A percentile compares a stretch with the other conserved stretches of the same genome.
These are phyloP conservation scores for Novymonas esmeraldas DNA, from an alignment of 208 protist species.

Conservation along the genomic window DNA sequence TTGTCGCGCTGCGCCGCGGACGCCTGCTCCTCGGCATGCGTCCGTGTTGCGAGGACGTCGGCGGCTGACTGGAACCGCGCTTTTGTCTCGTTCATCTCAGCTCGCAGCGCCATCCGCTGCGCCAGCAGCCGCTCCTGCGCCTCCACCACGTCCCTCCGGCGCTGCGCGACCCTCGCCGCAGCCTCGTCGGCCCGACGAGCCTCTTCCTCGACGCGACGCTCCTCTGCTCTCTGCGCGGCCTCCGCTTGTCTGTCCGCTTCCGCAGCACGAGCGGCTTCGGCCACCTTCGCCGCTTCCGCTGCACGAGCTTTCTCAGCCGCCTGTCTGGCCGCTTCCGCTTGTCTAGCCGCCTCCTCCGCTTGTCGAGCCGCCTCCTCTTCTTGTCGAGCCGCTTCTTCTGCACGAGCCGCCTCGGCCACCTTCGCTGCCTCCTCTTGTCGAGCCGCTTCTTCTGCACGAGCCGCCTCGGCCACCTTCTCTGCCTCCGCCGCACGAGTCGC, in stretches of 20 bases:
- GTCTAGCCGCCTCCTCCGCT: neutral
- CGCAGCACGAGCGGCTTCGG: neutral
- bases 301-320: conserved; percentile 1
- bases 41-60: conserved; percentile 11
- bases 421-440: conserved; percentile 1
- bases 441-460: conserved; percentile 6
- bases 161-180: conserved; percentile 7
- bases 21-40: conserved; percentile 2
- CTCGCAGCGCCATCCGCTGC: conserved; percentile 6
- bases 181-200: conserved; percentile 2
- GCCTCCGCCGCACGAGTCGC: neutral
- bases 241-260: conserved; percentile 3
- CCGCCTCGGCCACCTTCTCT: neutral
- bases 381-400: conserved; percentile 6
- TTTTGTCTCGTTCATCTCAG: conserved; percentile 6
- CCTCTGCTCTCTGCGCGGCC: conserved; percentile 24
- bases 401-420: neutral
- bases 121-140: neutral
- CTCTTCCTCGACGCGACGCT: too few species aligned
- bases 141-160: neutral
- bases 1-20: conserved; percentile 13
- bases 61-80: conserved; percentile 13
- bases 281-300: neutral
- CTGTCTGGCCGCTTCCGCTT: neutral
- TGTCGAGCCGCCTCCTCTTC: neutral